Conservation (phyloP, 495 filamentous ascomycete species). For the Clavariopsis aquatica region DNA sequence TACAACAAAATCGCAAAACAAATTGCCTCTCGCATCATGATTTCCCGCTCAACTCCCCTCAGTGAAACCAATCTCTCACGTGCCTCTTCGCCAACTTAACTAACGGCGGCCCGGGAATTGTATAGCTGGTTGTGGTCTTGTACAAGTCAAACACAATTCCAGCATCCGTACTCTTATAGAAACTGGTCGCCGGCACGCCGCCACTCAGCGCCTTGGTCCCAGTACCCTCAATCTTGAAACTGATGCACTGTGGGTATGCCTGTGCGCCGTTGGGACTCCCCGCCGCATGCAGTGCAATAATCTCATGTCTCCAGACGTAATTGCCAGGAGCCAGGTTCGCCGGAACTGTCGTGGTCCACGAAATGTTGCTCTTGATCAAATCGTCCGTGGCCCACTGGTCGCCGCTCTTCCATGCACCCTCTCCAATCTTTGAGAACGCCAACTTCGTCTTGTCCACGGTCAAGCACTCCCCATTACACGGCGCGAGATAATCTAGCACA, state of each 20-base stretch:
- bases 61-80: conserved; percentile 8
- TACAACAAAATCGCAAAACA: neutral
- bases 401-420: conserved; percentile 34
- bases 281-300: conserved; percentile 38
- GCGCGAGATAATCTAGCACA: conserved; percentile 36
- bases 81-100: conserved; percentile 14
- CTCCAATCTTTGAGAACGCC: conserved; percentile 49
- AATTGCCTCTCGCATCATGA: neutral
- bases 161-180: conserved; percentile 34
- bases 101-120: conserved; percentile 42
- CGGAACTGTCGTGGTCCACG: conserved; percentile 34
- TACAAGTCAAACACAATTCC: conserved; percentile 38
- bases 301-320: conserved; percentile 41
- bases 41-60: neutral
- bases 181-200: conserved; percentile 21
- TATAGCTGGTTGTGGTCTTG: conserved; percentile 34
- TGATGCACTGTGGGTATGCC: conserved; percentile 40
- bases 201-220: conserved; percentile 16
- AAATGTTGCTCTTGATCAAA: conserved; percentile 36
- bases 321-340: conserved; percentile 31
- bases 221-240: conserved; percentile 31
- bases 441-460: conserved; percentile 41
- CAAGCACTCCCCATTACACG: conserved; percentile 33
- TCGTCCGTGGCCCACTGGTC: conserved; percentile 35
- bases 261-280: conserved; percentile 35